A percentile compares a stretch with the other conserved stretches of the same genome.
Evolutionary conservation across 768 basidiomycete species (phyloP).

Genomic region (Coprinellus aureogranulatus): DNA sequence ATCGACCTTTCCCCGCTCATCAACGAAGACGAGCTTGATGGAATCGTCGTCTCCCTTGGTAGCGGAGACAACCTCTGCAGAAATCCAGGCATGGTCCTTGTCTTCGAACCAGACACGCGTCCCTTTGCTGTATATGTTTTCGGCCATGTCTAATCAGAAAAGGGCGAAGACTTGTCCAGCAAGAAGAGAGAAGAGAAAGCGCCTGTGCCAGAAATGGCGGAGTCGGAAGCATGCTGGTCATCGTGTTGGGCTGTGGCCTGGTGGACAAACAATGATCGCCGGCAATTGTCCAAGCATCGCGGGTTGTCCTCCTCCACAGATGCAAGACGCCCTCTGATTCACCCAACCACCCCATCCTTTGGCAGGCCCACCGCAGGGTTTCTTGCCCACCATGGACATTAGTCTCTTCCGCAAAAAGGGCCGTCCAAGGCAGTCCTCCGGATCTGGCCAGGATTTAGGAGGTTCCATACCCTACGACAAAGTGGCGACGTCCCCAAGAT

Average conservation of each 20-base stretch:
- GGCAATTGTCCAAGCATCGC: background rate
- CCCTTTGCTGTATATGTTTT: slow-evolving; percentile 89
- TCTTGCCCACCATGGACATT: slow-evolving; percentile 49
- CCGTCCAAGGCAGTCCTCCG: slow-evolving; percentile 60
- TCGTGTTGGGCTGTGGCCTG: slow-evolving; percentile 9
- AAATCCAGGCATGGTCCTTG: slow-evolving; percentile 92
- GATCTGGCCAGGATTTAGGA: slow-evolving; percentile 58
- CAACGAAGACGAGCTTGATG: slow-evolving; percentile 81
- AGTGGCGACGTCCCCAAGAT: slow-evolving; percentile 52
- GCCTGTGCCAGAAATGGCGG: slow-evolving; percentile 11
- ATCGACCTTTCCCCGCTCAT: slow-evolving; percentile 87
- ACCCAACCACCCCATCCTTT: background rate
- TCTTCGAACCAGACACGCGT: slow-evolving; percentile 92
- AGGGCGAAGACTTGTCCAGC: slow-evolving; percentile 27
- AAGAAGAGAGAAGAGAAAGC: slow-evolving; percentile 22
- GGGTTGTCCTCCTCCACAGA: background rate
- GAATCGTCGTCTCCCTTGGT: slow-evolving; percentile 65
- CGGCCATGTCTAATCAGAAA: slow-evolving; percentile 58
- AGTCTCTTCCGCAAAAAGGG: slow-evolving; percentile 66
- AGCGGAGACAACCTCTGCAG: slow-evolving; percentile 74
- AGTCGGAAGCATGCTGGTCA: slow-evolving; percentile 10
- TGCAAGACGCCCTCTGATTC: slow-evolving; percentile 1
- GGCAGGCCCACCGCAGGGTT: slow-evolving; percentile 7
- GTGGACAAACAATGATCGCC: background rate
- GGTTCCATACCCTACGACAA: slow-evolving; percentile 75